A percentile compares a stretch with the other conserved stretches of the same genome.
Conservation (phyloP, 192 early-diverging fungal genomes). For the Coemansia sp. region DNA sequence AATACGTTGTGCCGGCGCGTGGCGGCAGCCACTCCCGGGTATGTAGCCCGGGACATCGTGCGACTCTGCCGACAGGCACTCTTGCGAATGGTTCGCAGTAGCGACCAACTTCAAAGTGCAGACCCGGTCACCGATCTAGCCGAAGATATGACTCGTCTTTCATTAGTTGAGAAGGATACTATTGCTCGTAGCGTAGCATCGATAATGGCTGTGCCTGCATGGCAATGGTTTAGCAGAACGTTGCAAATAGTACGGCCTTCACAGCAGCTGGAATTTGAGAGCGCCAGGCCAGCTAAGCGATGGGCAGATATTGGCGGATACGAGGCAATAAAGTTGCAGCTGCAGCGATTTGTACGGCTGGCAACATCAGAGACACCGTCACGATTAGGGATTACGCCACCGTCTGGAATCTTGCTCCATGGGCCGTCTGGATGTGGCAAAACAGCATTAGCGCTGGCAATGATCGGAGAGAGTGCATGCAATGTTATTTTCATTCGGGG, state of each 20-base stretch:
- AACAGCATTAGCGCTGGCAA: slow-evolving; percentile 77
- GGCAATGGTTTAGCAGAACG: slow-evolving; percentile 44
- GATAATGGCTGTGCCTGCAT: slow-evolving; percentile 3
- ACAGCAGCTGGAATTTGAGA: slow-evolving; percentile 66
- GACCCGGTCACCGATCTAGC: not conserved
- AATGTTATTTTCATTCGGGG: slow-evolving; percentile 86
- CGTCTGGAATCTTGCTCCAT: slow-evolving; percentile 85
- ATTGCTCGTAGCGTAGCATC: not conserved
- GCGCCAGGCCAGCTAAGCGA: slow-evolving; percentile 48
- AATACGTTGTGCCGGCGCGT: slow-evolving; percentile 4
- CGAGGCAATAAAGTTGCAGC: slow-evolving; percentile 55
- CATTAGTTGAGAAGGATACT: not conserved
- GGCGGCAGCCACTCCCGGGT: slow-evolving; percentile 47
- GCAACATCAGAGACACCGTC: slow-evolving; percentile 59
- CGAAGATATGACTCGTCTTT: slow-evolving; percentile 15
- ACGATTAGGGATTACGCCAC: slow-evolving; percentile 70
- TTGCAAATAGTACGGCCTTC: slow-evolving; percentile 65
- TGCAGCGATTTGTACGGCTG: slow-evolving; percentile 65
- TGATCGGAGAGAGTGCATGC: slow-evolving; percentile 73
- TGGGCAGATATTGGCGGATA: slow-evolving; percentile 84
- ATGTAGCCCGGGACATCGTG: slow-evolving; percentile 48
- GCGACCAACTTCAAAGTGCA: not conserved
- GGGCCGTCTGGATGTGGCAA: slow-evolving; percentile 97
- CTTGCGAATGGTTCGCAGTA: slow-evolving; percentile 24
- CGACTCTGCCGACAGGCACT: slow-evolving; percentile 41